Percentiles rank a stretch among this genome's conserved stretches.
phyloP scores from a whole-genome alignment of 2,329 filamentous ascomycete species.

The Rasamsonia emersonii region DNA sequence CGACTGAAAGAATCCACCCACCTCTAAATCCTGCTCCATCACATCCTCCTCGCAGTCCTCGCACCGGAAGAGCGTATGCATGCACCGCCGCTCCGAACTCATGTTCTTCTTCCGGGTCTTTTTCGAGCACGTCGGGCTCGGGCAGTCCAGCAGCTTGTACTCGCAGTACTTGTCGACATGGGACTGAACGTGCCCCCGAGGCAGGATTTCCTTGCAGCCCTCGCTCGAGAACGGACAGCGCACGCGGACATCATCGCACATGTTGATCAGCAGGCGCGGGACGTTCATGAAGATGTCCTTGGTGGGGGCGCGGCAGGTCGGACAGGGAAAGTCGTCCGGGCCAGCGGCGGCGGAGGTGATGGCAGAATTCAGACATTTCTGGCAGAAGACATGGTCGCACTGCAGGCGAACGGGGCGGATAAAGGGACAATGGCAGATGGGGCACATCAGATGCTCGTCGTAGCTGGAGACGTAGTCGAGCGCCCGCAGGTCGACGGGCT shows the following conservation, averaged over 20 bases:
- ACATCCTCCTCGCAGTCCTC: conserved; percentile 45
- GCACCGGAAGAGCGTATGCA: conserved; percentile 47
- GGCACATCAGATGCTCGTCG: conserved; percentile 54
- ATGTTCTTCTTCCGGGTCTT: conserved; percentile 48
- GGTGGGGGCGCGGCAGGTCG: conserved; percentile 46
- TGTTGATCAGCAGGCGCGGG: conserved; percentile 50
- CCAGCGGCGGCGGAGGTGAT: conserved; percentile 29
- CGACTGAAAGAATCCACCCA: conserved; percentile 16
- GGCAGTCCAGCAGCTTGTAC: conserved; percentile 46
- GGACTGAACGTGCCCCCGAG: conserved; percentile 49
- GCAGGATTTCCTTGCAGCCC: conserved; percentile 46
- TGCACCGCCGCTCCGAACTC: conserved; percentile 40
- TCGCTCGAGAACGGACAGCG: conserved; percentile 48
- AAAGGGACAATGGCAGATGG: conserved; percentile 57
- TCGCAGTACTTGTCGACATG: conserved; percentile 55
- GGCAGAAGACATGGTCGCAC: conserved; percentile 58
- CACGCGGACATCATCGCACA: conserved; percentile 54
- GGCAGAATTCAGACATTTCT: conserved; percentile 46
- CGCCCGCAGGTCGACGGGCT: conserved; percentile 44
- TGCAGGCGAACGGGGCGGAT: conserved; percentile 49
- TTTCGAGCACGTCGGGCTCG: conserved; percentile 41
- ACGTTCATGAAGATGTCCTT: conserved; percentile 33
- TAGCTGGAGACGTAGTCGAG: conserved; percentile 50
- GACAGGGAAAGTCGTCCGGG: conserved; percentile 40
- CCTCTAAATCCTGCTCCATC: conserved; percentile 47